Conservation (phyloP, 2,329 filamentous ascomycete genomes). For the Sporothrix pseudoabietina region DNA sequence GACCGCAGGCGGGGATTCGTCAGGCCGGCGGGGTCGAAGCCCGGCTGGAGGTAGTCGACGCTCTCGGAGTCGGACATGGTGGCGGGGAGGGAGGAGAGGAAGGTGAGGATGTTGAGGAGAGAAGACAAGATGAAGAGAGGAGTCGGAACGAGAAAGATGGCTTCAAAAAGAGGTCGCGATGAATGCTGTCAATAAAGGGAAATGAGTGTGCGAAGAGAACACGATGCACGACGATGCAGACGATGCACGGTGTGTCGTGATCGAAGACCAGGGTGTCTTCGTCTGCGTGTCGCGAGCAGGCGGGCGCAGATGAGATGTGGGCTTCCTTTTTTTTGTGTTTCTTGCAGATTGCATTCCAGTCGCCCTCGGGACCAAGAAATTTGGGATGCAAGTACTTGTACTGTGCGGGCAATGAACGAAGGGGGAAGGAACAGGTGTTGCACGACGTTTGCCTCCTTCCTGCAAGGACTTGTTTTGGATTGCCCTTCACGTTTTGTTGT, state of each 20-base stretch:
- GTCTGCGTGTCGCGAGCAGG: conserved; percentile 1
- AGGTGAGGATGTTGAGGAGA: background rate
- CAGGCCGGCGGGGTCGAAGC: conserved; percentile 79
- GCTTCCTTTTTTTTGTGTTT: conserved; percentile 3
- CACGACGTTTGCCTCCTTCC: conserved; percentile 15
- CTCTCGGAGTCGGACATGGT: conserved; percentile 66
- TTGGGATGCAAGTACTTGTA: conserved; percentile 8
- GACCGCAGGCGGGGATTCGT: conserved; percentile 88
- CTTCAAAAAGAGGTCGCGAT: background rate
- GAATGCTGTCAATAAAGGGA: background rate
- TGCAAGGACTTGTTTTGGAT: conserved; percentile 16
- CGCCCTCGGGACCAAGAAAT: background rate
- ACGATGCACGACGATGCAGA: conserved; percentile 5
- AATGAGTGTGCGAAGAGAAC: conserved; percentile 1
- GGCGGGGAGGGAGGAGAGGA: background rate
- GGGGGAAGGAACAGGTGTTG: background rate
- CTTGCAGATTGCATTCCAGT: conserved; percentile 19
- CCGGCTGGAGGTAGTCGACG: conserved; percentile 80
- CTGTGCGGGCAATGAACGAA: background rate
- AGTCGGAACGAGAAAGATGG: background rate
- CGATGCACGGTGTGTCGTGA: conserved; percentile 3
- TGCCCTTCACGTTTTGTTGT: conserved; percentile 14
- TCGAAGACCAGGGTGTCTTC: conserved; percentile 12
- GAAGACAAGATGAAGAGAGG: background rate
- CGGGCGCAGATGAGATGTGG: conserved; percentile 7